phyloP scores from a whole-genome alignment of 306 rosid species.

The Cucurbita maxima region DNA sequence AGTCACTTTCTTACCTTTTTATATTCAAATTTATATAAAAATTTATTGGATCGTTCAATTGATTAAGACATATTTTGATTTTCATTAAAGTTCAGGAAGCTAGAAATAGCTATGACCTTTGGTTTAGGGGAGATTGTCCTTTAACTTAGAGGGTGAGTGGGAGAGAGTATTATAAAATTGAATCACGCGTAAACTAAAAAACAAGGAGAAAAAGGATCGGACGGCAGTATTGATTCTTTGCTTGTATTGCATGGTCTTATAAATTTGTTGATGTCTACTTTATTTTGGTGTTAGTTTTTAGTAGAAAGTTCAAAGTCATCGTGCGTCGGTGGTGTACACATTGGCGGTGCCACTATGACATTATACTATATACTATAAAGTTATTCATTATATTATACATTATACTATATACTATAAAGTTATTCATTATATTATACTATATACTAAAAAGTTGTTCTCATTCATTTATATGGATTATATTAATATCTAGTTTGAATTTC shows the following conservation, averaged over 20 bases:
- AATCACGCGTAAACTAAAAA: background rate
- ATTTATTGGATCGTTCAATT: background rate
- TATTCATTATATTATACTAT: background rate
- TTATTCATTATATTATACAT: background rate
- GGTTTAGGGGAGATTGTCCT: too few relatives aligned
- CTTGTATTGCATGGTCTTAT: background rate
- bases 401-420: too few relatives aligned
- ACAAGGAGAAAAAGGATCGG: background rate
- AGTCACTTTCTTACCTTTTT: conserved; percentile 19
- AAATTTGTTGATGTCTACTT: background rate
- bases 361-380: background rate
- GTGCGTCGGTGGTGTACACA: background rate
- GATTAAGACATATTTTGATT: too few relatives aligned
- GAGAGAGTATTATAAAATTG: background rate
- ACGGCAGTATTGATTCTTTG: background rate
- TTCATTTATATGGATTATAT: background rate
- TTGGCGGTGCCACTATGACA: conserved; percentile 1
- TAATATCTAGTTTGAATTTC: background rate
- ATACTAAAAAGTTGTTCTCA: background rate
- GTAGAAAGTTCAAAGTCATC: background rate
- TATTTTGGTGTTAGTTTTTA: background rate
- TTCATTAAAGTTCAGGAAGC: too few relatives aligned
- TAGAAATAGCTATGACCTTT: too few relatives aligned
- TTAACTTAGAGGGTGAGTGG: background rate
- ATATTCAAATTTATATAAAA: background rate